Percentiles rank a stretch among this genome's conserved stretches.
phyloP scores from a whole-genome alignment of 192 early-diverging fungal genomes.

The Podila clonocystis region DNA sequence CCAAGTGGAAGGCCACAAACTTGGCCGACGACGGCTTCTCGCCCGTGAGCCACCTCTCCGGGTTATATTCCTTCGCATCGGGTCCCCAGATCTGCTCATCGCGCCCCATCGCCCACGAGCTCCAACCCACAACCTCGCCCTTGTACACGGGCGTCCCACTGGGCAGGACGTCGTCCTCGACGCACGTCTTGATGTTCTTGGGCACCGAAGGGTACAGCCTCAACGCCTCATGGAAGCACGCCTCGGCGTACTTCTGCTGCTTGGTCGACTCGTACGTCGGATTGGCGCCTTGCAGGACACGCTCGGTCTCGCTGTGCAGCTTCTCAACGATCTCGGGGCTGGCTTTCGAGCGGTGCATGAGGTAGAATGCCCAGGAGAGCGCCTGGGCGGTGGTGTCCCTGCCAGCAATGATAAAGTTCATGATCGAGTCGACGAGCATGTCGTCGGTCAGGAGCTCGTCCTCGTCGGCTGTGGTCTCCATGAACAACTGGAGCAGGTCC shows the following conservation, averaged over 20 bases:
- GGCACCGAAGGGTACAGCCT: constrained; percentile 81
- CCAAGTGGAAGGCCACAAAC: constrained; percentile 69
- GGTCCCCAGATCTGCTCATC: constrained; percentile 66
- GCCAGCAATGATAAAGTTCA: constrained; percentile 60
- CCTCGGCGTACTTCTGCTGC: constrained; percentile 41
- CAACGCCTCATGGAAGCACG: constrained; percentile 67
- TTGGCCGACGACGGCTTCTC: constrained; percentile 54
- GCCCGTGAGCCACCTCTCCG: constrained; percentile 70
- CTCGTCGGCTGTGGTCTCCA: constrained; percentile 52
- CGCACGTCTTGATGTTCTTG: constrained; percentile 63
- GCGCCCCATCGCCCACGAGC: constrained; percentile 65
- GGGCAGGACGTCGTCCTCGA: constrained; percentile 71
- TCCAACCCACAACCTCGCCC: constrained; percentile 62
- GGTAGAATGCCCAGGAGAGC: constrained; percentile 64
- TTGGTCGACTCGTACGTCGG: constrained; percentile 46
- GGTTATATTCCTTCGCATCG: constrained; percentile 69
- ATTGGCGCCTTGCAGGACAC: constrained; percentile 4
- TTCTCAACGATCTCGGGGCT: constrained; percentile 37
- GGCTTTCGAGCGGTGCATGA: constrained; percentile 42
- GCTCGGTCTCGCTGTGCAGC: constrained; percentile 48
- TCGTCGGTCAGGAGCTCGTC: constrained; percentile 45
- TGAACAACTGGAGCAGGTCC: constrained; percentile 60
- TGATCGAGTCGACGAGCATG: constrained; percentile 57
- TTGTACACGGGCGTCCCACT: constrained; percentile 66
- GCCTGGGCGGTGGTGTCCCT: constrained; percentile 68